These are phyloP conservation scores for Acanthamoeba pearcei DNA, from an alignment of 208 protist genomes.

Conservation along the genomic window DNA sequence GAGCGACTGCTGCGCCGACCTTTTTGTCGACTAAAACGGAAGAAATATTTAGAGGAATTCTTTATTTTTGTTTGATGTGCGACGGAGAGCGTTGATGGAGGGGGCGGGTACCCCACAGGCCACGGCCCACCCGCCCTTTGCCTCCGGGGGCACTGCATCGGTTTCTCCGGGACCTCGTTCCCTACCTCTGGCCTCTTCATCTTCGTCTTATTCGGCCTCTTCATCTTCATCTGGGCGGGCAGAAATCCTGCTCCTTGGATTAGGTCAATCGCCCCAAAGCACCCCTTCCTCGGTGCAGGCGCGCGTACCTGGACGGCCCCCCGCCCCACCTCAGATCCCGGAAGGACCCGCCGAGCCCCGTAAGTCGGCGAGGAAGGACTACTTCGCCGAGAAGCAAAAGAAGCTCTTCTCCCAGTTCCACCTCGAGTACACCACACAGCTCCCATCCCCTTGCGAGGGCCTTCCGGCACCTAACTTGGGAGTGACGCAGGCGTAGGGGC, in stretches of 20 bases:
- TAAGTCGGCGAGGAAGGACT: constrained; percentile 4
- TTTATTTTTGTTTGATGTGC: neutral
- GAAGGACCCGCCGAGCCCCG: constrained; percentile 16
- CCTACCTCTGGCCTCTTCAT: too few species aligned
- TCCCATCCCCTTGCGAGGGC: neutral
- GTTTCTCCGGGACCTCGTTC: too few species aligned
- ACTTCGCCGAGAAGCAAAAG: constrained; percentile 59
- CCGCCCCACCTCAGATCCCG: neutral
- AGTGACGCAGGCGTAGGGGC: neutral
- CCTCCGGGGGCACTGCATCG: too few species aligned
- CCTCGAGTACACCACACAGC: neutral
- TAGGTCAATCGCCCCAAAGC: neutral
- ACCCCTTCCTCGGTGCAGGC: neutral
- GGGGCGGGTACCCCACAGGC: neutral
- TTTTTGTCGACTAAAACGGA: neutral
- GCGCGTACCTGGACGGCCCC: neutral
- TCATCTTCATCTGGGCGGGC: neutral
- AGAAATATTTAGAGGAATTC: neutral
- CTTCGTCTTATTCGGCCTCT: neutral
- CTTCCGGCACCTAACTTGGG: neutral
- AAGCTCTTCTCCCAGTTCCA: constrained; percentile 65
- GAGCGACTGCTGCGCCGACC: too few species aligned
- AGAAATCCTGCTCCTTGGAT: neutral
- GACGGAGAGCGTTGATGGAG: neutral
- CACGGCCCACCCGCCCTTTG: too few species aligned